These are phyloP conservation scores for Phylloporus sp. DNA, from an alignment of 1,284 basidiomycete species.

Conservation along the genomic window DNA sequence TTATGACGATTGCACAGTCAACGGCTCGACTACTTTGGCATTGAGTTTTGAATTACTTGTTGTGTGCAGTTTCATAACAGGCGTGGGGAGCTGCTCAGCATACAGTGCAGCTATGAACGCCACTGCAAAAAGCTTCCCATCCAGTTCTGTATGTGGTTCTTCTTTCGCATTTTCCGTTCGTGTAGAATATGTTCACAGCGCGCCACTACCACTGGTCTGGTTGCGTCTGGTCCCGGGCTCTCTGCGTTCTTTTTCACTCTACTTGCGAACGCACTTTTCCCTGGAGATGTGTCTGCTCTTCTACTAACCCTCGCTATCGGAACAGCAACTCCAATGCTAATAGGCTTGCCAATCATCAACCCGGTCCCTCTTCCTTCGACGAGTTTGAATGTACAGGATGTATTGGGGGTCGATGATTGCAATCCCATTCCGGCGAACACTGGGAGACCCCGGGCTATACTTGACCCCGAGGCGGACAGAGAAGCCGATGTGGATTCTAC, in stretches of 20 bases:
- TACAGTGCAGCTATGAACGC: slow-evolving; percentile 64
- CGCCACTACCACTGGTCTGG: slow-evolving; percentile 75
- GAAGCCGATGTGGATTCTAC: slow-evolving; percentile 19
- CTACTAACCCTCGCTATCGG: slow-evolving; percentile 74
- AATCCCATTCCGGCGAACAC: slow-evolving; percentile 27
- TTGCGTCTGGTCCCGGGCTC: slow-evolving; percentile 82
- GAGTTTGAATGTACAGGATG: slow-evolving; percentile 1
- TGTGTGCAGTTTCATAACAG: slow-evolving; percentile 63
- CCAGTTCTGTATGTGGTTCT: slow-evolving; percentile 49
- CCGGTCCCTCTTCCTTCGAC: slow-evolving; percentile 54
- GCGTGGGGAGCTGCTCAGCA: slow-evolving; percentile 68
- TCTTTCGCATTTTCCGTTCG: slow-evolving; percentile 9
- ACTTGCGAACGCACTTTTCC: slow-evolving; percentile 69
- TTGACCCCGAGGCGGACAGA: slow-evolving; percentile 32
- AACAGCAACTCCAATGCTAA: slow-evolving; percentile 71
- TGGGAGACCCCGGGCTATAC: slow-evolving; percentile 36
- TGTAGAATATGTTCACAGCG: slow-evolving; percentile 48
- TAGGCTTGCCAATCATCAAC: slow-evolving; percentile 70
- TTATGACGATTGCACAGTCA: slow-evolving; percentile 59
- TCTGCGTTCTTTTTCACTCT: slow-evolving; percentile 84
- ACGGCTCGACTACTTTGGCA: slow-evolving; percentile 25
- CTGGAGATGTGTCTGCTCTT: slow-evolving; percentile 76
- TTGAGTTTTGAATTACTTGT: slow-evolving; percentile 52
- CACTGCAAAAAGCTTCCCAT: slow-evolving; percentile 72
- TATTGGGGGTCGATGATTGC: slow-evolving; percentile 12